These are phyloP conservation scores for Strobilomyces dryophilus DNA, from an alignment of 768 basidiomycete species.

Conservation along the genomic window DNA sequence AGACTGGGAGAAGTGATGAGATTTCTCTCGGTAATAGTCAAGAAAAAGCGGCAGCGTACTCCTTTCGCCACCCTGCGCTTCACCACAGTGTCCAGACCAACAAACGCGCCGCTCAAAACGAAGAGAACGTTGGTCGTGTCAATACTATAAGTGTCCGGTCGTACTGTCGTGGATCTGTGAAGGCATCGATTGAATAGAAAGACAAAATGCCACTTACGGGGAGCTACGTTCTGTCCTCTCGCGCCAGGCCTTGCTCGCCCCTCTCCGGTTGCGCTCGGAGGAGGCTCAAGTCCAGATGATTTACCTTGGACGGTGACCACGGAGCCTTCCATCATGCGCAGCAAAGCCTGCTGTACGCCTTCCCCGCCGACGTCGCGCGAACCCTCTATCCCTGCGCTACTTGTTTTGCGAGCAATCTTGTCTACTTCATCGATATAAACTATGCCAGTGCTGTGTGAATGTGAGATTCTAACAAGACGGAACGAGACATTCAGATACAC, in stretches of 20 bases:
- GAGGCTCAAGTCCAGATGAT: constrained; percentile 44
- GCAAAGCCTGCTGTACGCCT: constrained; percentile 90
- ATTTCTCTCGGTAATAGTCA: neutral
- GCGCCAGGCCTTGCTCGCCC: constrained; percentile 48
- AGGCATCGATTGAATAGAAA: neutral
- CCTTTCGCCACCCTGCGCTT: constrained; percentile 79
- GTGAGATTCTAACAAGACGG: constrained; percentile 2
- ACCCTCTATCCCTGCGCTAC: constrained; percentile 55
- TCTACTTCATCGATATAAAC: constrained; percentile 97
- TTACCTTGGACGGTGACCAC: constrained; percentile 79
- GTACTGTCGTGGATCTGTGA: constrained; percentile 34
- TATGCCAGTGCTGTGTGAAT: constrained; percentile 71
- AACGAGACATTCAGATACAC: constrained; percentile 33
- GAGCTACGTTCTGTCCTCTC: constrained; percentile 38
- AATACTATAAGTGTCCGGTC: constrained; percentile 67
- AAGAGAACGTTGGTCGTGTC: constrained; percentile 94
- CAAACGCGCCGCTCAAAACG: constrained; percentile 92
- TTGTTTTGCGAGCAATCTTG: constrained; percentile 73
- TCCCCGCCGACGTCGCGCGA: constrained; percentile 91
- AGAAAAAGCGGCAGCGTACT: constrained; percentile 41
- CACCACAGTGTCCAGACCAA: constrained; percentile 82
- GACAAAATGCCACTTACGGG: constrained; percentile 16
- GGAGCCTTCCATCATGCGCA: constrained; percentile 94
- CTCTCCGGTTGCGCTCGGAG: constrained; percentile 41
- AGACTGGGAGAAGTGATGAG: constrained; percentile 46